Evolutionary conservation across 2,329 filamentous ascomycete genomes (phyloP).

Genomic region (Didymella glomerata): DNA sequence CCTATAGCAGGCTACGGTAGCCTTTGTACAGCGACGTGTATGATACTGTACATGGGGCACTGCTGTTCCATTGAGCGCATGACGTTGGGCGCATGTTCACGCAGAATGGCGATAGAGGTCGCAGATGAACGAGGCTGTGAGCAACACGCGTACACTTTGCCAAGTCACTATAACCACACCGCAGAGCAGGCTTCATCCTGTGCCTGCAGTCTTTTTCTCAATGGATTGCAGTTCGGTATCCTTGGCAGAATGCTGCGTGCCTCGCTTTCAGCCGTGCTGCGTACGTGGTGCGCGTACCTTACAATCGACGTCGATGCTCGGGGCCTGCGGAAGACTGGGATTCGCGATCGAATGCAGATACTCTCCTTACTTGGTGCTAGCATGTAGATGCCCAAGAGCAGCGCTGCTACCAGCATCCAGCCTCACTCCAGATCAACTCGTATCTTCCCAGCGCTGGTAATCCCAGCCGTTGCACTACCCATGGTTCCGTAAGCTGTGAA

Average conservation of each 20-base stretch:
- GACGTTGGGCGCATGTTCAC: slow-evolving; percentile 1
- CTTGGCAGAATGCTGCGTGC: slow-evolving; percentile 6
- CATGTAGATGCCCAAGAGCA: slow-evolving; percentile 1
- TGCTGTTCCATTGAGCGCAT: slow-evolving; percentile 11
- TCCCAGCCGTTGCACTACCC: slow-evolving; percentile 12
- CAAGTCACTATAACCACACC: slow-evolving; percentile 1
- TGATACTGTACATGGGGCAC: slow-evolving; percentile 15
- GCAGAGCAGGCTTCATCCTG: slow-evolving; percentile 15
- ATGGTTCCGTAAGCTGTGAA: slow-evolving; percentile 18
- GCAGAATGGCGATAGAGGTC: background rate
- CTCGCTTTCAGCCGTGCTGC: background rate
- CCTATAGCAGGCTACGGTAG: slow-evolving; percentile 8
- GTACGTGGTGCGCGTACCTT: background rate
- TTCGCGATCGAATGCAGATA: slow-evolving; percentile 5
- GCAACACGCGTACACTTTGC: slow-evolving; percentile 11
- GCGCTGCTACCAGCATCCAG: background rate
- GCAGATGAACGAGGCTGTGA: slow-evolving; percentile 7
- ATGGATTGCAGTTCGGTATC: background rate
- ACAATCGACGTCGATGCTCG: slow-evolving; percentile 1
- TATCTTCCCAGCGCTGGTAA: slow-evolving; percentile 2
- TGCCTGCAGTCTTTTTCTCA: background rate
- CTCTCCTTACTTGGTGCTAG: slow-evolving; percentile 1
- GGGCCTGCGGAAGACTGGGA: slow-evolving; percentile 1
- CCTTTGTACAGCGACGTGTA: slow-evolving; percentile 9
- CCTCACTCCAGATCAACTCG: slow-evolving; percentile 12